phyloP scores from a whole-genome alignment of 2,329 filamentous ascomycete species.

The Scytalidium lignicola region DNA sequence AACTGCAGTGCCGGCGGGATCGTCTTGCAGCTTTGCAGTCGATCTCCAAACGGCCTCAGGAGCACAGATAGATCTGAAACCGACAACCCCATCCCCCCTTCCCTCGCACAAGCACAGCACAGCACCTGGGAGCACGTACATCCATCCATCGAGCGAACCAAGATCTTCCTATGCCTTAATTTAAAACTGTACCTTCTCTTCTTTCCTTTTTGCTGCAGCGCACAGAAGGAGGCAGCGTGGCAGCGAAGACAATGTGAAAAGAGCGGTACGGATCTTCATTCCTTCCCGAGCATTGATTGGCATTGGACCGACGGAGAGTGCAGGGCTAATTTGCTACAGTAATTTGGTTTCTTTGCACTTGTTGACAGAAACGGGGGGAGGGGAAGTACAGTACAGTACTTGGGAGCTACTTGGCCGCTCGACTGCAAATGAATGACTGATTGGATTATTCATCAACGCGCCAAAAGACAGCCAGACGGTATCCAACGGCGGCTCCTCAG shows the following conservation, averaged over 20 bases:
- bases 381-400: too few species aligned
- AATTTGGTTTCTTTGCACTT: background rate
- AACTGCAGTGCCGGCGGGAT: conserved; percentile 13
- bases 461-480: background rate
- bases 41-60: conserved; percentile 1
- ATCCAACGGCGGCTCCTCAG: background rate
- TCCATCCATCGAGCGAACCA: background rate
- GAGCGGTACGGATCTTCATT: background rate
- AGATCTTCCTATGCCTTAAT: background rate
- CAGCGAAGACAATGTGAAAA: background rate
- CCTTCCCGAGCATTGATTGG: background rate
- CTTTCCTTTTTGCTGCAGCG: too few species aligned
- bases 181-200: too few species aligned
- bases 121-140: background rate
- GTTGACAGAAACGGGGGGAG: background rate
- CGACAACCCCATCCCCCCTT: background rate
- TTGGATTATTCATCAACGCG: background rate
- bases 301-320: background rate
- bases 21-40: conserved; percentile 11
- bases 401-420: background rate
- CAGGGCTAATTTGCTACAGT: background rate
- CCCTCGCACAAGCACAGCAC: too few species aligned
- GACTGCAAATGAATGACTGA: background rate
- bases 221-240: too few species aligned
- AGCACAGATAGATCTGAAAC: background rate